phyloP scores from a whole-genome alignment of 2,329 filamentous ascomycete species.

The Rhynchosporium secalis region DNA sequence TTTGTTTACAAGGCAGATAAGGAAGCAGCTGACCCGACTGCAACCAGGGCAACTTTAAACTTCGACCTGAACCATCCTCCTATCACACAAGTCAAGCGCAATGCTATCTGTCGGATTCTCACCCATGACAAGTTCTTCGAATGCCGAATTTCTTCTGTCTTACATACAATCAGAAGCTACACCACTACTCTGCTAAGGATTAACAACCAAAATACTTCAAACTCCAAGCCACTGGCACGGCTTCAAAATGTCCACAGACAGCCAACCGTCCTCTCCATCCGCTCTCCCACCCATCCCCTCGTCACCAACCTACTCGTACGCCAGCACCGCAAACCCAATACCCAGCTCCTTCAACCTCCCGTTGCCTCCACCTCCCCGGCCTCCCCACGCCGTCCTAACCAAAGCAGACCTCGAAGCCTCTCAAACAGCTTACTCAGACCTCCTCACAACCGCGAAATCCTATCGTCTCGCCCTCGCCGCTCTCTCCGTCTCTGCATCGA shows the following conservation, averaged over 20 bases:
- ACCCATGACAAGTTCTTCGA: conserved; percentile 9
- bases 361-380: conserved; percentile 58
- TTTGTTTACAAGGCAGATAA: conserved; percentile 25
- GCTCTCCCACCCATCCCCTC: conserved; percentile 59
- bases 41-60: neutral
- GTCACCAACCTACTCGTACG: conserved; percentile 64
- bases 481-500: conserved; percentile 60
- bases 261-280: conserved; percentile 47
- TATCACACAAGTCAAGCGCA: conserved; percentile 13
- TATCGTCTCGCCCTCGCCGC: conserved; percentile 63
- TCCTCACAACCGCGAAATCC: conserved; percentile 61
- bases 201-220: conserved; percentile 12
- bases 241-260: conserved; percentile 19
- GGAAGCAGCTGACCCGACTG: conserved; percentile 19
- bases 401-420: conserved; percentile 64
- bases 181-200: neutral
- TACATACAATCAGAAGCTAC: neutral
- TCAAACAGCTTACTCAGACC: conserved; percentile 61
- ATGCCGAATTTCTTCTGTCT: conserved; percentile 6
- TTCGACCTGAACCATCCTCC: neutral
- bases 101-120: conserved; percentile 1
- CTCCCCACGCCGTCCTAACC: conserved; percentile 60
- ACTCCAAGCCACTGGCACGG: neutral
- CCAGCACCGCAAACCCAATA: conserved; percentile 61
- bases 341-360: conserved; percentile 58